These are phyloP conservation scores for Anthracocystis walkeri DNA, from an alignment of 1,284 basidiomycete genomes.

Conservation along the genomic window DNA sequence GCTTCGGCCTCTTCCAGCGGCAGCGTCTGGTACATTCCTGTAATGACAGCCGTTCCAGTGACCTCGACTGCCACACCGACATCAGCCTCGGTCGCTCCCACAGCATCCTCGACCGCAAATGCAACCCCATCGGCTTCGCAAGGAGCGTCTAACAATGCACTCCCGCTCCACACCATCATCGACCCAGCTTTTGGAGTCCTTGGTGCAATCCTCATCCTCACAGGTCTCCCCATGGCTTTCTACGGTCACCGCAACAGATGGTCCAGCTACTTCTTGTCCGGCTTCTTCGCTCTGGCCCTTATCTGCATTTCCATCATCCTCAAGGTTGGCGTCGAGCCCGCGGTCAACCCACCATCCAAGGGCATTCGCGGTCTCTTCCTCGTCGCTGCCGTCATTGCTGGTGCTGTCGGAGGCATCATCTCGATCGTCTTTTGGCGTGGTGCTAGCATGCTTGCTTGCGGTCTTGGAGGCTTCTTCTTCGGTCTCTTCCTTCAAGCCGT, in stretches of 20 bases:
- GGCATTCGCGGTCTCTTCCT: constrained; percentile 90
- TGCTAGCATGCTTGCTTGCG: constrained; percentile 43
- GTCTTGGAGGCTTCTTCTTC: constrained; percentile 86
- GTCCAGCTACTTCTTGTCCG: constrained; percentile 72
- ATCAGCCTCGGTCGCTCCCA: constrained; percentile 10
- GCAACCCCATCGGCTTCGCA: constrained; percentile 10
- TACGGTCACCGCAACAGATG: constrained; percentile 76
- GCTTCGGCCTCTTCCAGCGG: constrained; percentile 34
- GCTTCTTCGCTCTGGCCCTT: constrained; percentile 87
- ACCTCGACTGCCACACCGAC: constrained; percentile 6
- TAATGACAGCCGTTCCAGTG: constrained; percentile 29
- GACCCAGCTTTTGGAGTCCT: constrained; percentile 90
- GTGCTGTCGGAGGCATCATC: constrained; percentile 83
- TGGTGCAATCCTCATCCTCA: constrained; percentile 86
- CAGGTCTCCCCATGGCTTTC: constrained; percentile 87
- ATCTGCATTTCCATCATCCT: constrained; percentile 88
- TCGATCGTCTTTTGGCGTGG: constrained; percentile 64
- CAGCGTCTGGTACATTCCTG: constrained; percentile 41
- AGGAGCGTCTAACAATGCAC: constrained; percentile 10
- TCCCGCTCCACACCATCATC: constrained; percentile 71
- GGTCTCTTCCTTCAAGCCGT: constrained; percentile 89
- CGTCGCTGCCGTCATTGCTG: constrained; percentile 81
- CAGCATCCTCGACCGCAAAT: constrained; percentile 14
- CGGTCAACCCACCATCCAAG: constrained; percentile 81
- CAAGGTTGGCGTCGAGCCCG: constrained; percentile 84